Evolutionary conservation across 1,284 basidiomycete genomes (phyloP).

Genomic region (Ceratobasidium sp.): DNA sequence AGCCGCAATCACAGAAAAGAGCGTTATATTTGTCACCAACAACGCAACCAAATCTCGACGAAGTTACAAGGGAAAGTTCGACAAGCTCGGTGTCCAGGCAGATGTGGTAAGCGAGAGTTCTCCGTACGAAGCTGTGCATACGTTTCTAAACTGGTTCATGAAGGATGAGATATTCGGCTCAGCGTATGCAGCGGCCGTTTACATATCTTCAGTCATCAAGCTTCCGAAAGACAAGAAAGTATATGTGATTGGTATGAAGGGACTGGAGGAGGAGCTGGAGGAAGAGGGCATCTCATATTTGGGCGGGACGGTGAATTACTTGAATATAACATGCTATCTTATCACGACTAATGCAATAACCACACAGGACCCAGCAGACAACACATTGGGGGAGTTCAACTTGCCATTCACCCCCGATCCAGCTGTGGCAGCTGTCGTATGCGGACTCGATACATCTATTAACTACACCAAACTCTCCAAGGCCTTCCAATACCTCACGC

Average conservation of each 20-base stretch:
- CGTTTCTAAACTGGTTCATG: slow-evolving; percentile 1
- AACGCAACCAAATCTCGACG: slow-evolving; percentile 95
- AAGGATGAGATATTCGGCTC: slow-evolving; percentile 97
- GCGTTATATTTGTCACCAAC: slow-evolving; percentile 95
- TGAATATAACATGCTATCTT: neutral
- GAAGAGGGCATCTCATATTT: slow-evolving; percentile 84
- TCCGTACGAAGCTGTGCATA: slow-evolving; percentile 28
- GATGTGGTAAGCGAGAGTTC: slow-evolving; percentile 75
- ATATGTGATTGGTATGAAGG: slow-evolving; percentile 94
- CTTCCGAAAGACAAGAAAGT: slow-evolving; percentile 94
- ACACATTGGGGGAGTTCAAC: slow-evolving; percentile 79
- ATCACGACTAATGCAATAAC: neutral
- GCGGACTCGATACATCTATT: slow-evolving; percentile 83
- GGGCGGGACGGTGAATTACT: slow-evolving; percentile 84
- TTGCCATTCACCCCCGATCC: slow-evolving; percentile 80
- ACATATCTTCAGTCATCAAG: slow-evolving; percentile 89
- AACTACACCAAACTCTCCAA: slow-evolving; percentile 96
- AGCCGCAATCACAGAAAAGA: slow-evolving; percentile 73
- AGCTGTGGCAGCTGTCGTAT: slow-evolving; percentile 89
- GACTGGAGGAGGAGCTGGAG: slow-evolving; percentile 92
- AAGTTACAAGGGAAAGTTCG: slow-evolving; percentile 92
- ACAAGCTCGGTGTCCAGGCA: slow-evolving; percentile 87
- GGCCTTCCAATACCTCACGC: slow-evolving; percentile 90
- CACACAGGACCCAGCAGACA: slow-evolving; percentile 83
- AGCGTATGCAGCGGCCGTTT: slow-evolving; percentile 93